Percentiles rank a stretch among this genome's conserved stretches.
These are phyloP conservation scores for Moniliella sp. DNA, from an alignment of 1,284 basidiomycete genomes.

Conservation along the genomic window DNA sequence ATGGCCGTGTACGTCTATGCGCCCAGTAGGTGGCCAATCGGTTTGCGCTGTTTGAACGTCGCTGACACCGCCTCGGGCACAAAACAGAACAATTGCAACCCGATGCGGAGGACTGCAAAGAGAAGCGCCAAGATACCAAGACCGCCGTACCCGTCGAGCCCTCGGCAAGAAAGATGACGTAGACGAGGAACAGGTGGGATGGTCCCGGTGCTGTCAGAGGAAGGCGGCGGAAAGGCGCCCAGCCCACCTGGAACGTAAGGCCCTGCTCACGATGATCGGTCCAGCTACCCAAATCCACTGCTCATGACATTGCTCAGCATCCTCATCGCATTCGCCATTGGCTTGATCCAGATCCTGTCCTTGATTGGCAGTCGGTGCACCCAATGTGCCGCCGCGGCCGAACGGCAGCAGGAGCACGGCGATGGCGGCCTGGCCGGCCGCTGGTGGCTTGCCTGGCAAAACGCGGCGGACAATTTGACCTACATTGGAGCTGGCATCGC, in stretches of 20 bases:
- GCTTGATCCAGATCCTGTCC: constrained; percentile 62
- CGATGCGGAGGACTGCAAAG: too few species aligned
- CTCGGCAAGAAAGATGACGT: too few species aligned
- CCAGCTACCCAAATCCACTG: neutral
- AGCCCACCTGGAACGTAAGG: constrained; percentile 42
- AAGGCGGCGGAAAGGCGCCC: too few species aligned
- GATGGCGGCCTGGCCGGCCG: constrained; percentile 49
- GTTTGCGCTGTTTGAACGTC: too few species aligned
- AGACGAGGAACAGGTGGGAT: too few species aligned
- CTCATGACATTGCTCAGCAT: constrained; percentile 58
- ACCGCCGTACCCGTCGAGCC: too few species aligned
- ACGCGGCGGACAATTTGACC: constrained; percentile 58
- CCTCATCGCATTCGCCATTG: constrained; percentile 59
- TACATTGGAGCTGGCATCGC: too few species aligned
- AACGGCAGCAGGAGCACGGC: constrained; percentile 40
- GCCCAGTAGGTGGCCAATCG: too few species aligned
- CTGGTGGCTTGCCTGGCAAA: constrained; percentile 47
- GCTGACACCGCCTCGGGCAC: too few species aligned
- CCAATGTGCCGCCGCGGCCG: constrained; percentile 45
- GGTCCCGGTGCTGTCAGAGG: too few species aligned
- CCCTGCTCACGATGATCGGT: neutral
- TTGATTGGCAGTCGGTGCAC: constrained; percentile 55
- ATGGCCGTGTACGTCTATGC: constrained; percentile 66
- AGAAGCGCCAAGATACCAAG: too few species aligned
- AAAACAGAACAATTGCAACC: too few species aligned